These are phyloP conservation scores for Blastomyces percursus DNA, from an alignment of 2,329 filamentous ascomycete genomes.

Conservation along the genomic window DNA sequence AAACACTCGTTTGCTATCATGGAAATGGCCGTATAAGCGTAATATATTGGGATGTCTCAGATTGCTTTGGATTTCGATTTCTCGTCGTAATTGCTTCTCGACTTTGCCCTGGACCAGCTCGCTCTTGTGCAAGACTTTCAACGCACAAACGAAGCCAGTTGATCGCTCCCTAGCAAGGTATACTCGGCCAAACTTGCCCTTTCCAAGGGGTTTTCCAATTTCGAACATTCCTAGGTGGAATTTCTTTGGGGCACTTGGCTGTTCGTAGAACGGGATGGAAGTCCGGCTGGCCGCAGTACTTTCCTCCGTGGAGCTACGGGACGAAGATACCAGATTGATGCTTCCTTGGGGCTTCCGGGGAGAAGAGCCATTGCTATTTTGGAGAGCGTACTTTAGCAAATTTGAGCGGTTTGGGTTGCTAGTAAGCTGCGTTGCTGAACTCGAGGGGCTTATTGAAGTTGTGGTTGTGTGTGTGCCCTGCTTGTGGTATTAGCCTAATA, in stretches of 20 bases:
- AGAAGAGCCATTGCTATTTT: conserved; percentile 62
- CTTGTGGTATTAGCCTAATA: neutral
- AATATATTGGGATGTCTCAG: conserved; percentile 77
- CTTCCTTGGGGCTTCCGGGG: conserved; percentile 41
- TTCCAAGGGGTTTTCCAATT: conserved; percentile 73
- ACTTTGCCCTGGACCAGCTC: conserved; percentile 70
- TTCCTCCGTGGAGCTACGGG: conserved; percentile 40
- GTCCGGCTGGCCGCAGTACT: conserved; percentile 26
- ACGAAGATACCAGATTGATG: conserved; percentile 20
- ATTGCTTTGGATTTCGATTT: conserved; percentile 85
- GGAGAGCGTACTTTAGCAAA: conserved; percentile 74
- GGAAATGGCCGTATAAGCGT: conserved; percentile 75
- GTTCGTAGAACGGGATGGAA: conserved; percentile 43
- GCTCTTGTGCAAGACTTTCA: conserved; percentile 78
- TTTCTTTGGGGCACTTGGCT: conserved; percentile 43
- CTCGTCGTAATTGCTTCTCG: conserved; percentile 76
- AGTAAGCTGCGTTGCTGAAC: conserved; percentile 27
- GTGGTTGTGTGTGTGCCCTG: conserved; percentile 38
- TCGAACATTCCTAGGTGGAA: conserved; percentile 93
- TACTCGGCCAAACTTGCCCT: conserved; percentile 78
- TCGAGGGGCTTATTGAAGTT: conserved; percentile 20
- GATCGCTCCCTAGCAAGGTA: conserved; percentile 72
- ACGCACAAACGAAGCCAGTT: conserved; percentile 70
- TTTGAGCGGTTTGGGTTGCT: conserved; percentile 57
- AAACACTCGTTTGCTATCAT: conserved; percentile 79